A percentile compares a stretch with the other conserved stretches of the same genome.
Evolutionary conservation across 2,329 filamentous ascomycete species (phyloP).

Genomic region (Blastomyces percursus): DNA sequence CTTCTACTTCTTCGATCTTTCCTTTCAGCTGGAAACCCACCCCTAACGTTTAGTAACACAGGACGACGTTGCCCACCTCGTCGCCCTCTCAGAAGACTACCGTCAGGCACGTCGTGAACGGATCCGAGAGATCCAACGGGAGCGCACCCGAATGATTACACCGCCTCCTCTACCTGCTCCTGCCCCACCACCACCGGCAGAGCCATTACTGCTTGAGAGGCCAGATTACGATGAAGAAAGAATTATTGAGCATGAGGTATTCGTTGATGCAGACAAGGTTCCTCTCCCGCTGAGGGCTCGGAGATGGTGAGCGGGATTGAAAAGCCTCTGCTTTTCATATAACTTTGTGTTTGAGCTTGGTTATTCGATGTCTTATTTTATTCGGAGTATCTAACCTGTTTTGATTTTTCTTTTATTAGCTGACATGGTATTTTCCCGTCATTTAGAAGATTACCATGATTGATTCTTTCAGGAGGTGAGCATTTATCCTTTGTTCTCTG

Average conservation of each 20-base stretch:
- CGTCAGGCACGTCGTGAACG: conserved; percentile 52
- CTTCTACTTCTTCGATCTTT: neutral
- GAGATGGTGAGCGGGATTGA: neutral
- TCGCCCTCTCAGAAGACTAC: conserved; percentile 73
- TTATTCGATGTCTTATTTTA: neutral
- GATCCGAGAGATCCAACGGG: conserved; percentile 48
- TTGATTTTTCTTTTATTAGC: neutral
- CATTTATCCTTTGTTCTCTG: neutral
- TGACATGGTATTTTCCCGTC: neutral
- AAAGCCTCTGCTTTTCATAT: neutral
- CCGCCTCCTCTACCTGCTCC: conserved; percentile 15
- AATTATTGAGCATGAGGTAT: conserved; percentile 3
- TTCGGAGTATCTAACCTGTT: neutral
- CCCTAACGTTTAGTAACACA: conserved; percentile 27
- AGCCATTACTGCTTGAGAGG: neutral
- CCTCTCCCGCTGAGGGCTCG: neutral
- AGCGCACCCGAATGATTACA: conserved; percentile 21
- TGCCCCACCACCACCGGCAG: conserved; percentile 3
- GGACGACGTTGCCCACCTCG: conserved; percentile 79
- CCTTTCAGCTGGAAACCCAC: neutral
- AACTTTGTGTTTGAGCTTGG: neutral
- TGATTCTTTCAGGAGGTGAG: too few relatives aligned
- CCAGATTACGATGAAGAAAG: neutral
- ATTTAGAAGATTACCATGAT: neutral
- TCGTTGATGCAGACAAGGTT: neutral